phyloP scores from a whole-genome alignment of 139 green algal species.

The Picochlorum sp. region DNA sequence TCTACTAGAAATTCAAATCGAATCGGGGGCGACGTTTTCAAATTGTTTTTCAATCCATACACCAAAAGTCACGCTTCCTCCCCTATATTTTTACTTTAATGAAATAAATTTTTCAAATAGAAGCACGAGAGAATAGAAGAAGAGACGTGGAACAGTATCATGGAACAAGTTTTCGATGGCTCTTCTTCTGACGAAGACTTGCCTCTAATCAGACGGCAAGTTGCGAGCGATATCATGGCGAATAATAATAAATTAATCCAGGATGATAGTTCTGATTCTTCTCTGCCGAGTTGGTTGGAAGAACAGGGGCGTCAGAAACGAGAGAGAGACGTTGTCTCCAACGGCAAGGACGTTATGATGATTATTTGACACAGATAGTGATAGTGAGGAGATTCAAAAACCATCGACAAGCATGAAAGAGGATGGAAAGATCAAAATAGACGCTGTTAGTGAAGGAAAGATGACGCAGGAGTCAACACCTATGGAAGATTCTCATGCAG shows the following conservation, averaged over 20 bases:
- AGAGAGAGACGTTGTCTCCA: conserved; percentile 1
- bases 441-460: neutral
- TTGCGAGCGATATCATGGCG: neutral
- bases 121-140: neutral
- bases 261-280: conserved; percentile 12
- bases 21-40: no score
- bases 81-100: no score
- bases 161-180: neutral
- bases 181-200: neutral
- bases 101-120: no score
- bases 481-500: neutral
- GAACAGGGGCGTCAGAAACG: neutral
- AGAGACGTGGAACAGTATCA: neutral
- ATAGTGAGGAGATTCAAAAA: conserved; percentile 1
- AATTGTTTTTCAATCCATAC: no score
- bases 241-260: neutral
- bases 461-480: neutral
- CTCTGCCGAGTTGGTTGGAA: conserved; percentile 18
- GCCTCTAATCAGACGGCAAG: neutral
- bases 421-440: neutral
- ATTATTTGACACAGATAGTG: conserved; percentile 5
- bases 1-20: no score
- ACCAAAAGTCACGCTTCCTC: no score
- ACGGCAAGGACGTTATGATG: conserved; percentile 11
- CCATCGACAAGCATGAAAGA: neutral